A percentile compares a stretch with the other conserved stretches of the same genome.
phyloP scores from a whole-genome alignment of 768 basidiomycete genomes.

The Collybia sp. region DNA sequence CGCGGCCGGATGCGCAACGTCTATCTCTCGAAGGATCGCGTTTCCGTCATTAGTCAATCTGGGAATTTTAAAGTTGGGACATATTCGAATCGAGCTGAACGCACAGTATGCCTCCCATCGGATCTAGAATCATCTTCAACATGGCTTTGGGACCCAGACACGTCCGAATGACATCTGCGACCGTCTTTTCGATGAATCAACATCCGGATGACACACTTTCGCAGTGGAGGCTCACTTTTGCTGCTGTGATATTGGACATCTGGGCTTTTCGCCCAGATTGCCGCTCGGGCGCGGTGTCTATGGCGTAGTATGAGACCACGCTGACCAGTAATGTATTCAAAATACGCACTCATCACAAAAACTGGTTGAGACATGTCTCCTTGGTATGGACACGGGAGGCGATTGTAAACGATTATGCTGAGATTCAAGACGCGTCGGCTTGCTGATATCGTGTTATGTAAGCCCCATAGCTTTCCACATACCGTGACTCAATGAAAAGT shows the following conservation, averaged over 20 bases:
- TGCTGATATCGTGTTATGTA: too few species aligned
- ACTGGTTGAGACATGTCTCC: constrained; percentile 9
- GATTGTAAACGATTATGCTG: too few species aligned
- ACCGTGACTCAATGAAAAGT: too few species aligned
- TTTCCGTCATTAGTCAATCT: constrained; percentile 99
- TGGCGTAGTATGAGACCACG: background rate
- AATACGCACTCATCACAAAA: constrained; percentile 3
- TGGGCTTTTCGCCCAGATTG: constrained; percentile 95
- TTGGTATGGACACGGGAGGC: background rate
- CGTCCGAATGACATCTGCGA: constrained; percentile 96
- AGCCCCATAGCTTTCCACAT: too few species aligned
- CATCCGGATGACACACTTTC: constrained; percentile 2
- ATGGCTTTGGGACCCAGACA: constrained; percentile 97
- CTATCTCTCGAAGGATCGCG: constrained; percentile 96
- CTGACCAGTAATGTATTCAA: background rate
- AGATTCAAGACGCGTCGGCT: too few species aligned
- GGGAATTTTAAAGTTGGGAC: background rate
- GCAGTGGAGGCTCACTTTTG: constrained; percentile 61
- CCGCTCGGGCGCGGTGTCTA: constrained; percentile 92
- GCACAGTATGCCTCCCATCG: constrained; percentile 98
- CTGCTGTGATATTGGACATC: constrained; percentile 94
- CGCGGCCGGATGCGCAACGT: constrained; percentile 97
- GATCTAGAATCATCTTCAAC: constrained; percentile 99
- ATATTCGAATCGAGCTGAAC: constrained; percentile 17
- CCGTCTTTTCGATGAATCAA: constrained; percentile 52